These are phyloP conservation scores for Tolypocladium ovalisporum DNA, from an alignment of 2,329 filamentous ascomycete species.

Conservation along the genomic window DNA sequence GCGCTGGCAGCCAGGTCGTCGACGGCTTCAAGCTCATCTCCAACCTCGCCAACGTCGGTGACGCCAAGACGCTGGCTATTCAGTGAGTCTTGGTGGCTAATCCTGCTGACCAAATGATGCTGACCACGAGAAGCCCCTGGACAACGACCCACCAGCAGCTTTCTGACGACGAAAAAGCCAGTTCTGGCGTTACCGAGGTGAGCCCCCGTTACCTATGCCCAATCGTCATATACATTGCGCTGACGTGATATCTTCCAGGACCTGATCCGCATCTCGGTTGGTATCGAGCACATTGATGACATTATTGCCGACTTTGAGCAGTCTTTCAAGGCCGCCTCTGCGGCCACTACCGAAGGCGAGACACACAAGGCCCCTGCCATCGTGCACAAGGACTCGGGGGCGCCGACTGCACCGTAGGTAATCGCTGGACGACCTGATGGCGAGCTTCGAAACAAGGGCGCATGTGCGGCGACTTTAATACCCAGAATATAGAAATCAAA, in stretches of 20 bases:
- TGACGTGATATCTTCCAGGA: slow-evolving; percentile 38
- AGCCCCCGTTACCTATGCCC: slow-evolving; percentile 5
- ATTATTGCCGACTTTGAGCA: slow-evolving; percentile 95
- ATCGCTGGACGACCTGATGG: neutral
- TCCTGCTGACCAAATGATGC: neutral
- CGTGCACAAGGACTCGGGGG: slow-evolving; percentile 25
- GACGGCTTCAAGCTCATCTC: slow-evolving; percentile 93
- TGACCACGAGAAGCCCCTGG: slow-evolving; percentile 50
- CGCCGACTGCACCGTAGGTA: slow-evolving; percentile 17
- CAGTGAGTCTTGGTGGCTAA: slow-evolving; percentile 34
- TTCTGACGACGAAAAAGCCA: slow-evolving; percentile 65
- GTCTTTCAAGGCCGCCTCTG: slow-evolving; percentile 57
- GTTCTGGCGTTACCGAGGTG: slow-evolving; percentile 72
- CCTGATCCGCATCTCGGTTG: slow-evolving; percentile 88
- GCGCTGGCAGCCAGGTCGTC: slow-evolving; percentile 73
- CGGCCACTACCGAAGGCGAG: slow-evolving; percentile 26
- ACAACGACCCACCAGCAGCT: slow-evolving; percentile 92
- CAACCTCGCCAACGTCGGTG: slow-evolving; percentile 91
- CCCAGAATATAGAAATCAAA: neutral
- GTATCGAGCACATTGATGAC: slow-evolving; percentile 93
- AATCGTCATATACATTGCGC: neutral
- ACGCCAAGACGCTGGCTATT: slow-evolving; percentile 89
- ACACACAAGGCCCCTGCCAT: slow-evolving; percentile 11
- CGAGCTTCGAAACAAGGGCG: neutral
- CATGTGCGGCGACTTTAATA: neutral